Conservation (phyloP, 495 filamentous ascomycete genomes). For the Aspergillus sclerotiicarbonarius region DNA sequence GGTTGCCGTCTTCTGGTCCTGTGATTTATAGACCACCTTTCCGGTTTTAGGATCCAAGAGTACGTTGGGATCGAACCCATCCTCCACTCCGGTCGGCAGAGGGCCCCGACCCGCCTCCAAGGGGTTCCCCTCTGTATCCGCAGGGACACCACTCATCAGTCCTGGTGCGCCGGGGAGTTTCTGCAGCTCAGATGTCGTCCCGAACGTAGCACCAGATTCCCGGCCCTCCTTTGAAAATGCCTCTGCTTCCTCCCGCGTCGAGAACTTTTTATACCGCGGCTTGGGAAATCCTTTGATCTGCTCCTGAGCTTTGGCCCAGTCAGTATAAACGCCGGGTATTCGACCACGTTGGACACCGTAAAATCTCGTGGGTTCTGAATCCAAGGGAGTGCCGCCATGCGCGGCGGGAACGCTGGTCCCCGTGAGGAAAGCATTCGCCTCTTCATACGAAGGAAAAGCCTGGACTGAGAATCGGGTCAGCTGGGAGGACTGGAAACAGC, state of each 20-base stretch:
- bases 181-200: constrained; percentile 18
- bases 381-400: constrained; percentile 19
- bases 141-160: constrained; percentile 30
- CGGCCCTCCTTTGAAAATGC: constrained; percentile 61
- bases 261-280: constrained; percentile 79
- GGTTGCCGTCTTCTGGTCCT: constrained; percentile 44
- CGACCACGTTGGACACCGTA: constrained; percentile 85
- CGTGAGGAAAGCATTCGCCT: constrained; percentile 74
- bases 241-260: constrained; percentile 73
- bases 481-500: neutral
- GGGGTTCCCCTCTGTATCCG: constrained; percentile 43
- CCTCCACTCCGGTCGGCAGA: constrained; percentile 53
- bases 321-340: constrained; percentile 82
- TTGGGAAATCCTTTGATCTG: constrained; percentile 75
- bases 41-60: constrained; percentile 55
- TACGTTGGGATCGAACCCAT: constrained; percentile 62
- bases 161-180: constrained; percentile 26
- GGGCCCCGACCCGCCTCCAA: constrained; percentile 54
- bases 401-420: constrained; percentile 48
- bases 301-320: constrained; percentile 74
- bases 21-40: constrained; percentile 57
- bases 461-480: constrained; percentile 60
- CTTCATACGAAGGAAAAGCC: constrained; percentile 70
- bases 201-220: constrained; percentile 20
- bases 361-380: constrained; percentile 47